phyloP scores from a whole-genome alignment of 2,329 filamentous ascomycete species.

The Verticillium nubilum region DNA sequence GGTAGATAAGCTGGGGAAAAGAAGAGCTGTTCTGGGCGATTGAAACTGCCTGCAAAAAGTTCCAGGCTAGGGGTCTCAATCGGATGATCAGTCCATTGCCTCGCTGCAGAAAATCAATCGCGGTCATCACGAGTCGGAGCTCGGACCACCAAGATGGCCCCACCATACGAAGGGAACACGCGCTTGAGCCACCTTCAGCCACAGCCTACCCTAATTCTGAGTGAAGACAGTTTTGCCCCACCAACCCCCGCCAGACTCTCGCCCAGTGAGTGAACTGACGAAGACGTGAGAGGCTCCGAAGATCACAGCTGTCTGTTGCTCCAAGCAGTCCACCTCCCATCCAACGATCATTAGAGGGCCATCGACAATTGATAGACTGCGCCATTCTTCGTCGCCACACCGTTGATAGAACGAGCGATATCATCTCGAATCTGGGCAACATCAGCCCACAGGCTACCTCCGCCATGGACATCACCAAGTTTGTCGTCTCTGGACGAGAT shows the following conservation, averaged over 20 bases:
- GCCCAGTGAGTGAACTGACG: background rate
- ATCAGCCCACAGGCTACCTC: background rate
- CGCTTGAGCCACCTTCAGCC: background rate
- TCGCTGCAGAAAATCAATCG: background rate
- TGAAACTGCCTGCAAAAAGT: background rate
- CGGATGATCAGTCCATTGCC: background rate
- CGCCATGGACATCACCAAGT: conserved; percentile 84
- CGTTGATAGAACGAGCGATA: background rate
- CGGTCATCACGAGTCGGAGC: background rate
- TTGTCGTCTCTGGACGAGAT: conserved; percentile 73
- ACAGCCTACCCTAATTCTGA: background rate
- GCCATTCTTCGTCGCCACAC: background rate
- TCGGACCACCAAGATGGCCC: background rate
- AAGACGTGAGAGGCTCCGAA: background rate
- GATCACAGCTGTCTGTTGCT: background rate
- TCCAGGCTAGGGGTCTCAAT: background rate
- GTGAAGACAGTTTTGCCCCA: background rate
- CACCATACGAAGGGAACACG: background rate
- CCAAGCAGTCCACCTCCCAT: background rate
- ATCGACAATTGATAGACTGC: background rate
- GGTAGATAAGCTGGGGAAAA: background rate
- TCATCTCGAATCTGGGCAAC: background rate
- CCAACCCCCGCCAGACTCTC: background rate
- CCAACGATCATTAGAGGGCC: background rate
- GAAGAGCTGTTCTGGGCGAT: background rate